Base-by-base conservation (phyloP, 495 filamentous ascomycete genomes). In the Neurospora discreta region DNA sequence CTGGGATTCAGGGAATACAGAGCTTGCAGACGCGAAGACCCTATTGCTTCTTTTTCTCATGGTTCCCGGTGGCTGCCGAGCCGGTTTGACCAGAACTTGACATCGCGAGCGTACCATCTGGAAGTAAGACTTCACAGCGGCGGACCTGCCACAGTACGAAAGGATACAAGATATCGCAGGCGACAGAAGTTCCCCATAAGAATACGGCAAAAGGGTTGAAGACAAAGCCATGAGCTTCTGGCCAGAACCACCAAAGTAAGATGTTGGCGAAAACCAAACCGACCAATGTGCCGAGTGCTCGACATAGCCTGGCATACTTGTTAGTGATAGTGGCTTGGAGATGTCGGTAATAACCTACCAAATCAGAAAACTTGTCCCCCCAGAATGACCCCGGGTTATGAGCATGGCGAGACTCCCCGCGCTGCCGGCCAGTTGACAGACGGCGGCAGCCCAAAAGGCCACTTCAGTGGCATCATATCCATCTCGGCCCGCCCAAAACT, bases 401-500 rank as follows among this genome's bases (percentile, higher is more conserved):
- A 85, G 70, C 74, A 84, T 83, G 36, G 73, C 75, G 68, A 85
- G 74, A 69, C 79, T 78, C 23, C 75, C 73, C 8, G 60, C 74
- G 69, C 76, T 77, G 20, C 77, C 41, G 46, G 79, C 73, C 4
- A 79, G 41, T 74, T 83, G 81, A 39, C 72, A 52, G 9, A 80
- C 65, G 1, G 73, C 75, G 0, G 79, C 77, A 18, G 73, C 78
- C 82, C 82, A 86, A 71, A 80, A 83, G 8, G 76, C 81, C 74
- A 84, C 40, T 74, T 85, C 83, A n/a, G 83, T 81, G 16, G 77
- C 82, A 74, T 84, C 82, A 44, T 75, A 75, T 13, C 80, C 80
- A 23, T 80, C 74, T 30, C 70, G 72, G 7, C 83, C 82, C 3
- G 68, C 13, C 74, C 79, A 82, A 68, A 77, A 79, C 73, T 84